Conservation (phyloP, 73 alveolate species). For the Blepharisma japonicum region DNA sequence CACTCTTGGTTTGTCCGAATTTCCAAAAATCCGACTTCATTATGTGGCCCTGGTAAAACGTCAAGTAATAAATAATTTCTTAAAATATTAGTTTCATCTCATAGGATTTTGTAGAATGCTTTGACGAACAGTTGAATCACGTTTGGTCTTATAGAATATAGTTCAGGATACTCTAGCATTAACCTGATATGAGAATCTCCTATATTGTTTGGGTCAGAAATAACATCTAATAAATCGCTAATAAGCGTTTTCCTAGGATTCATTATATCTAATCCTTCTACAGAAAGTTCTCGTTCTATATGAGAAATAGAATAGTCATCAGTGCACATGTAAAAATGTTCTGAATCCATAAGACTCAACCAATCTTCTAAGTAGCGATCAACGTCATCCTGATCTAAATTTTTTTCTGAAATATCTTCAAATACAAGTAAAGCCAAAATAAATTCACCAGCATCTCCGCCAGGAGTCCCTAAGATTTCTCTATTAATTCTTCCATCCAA, state of each 20-base stretch:
- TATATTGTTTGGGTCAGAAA: constrained; percentile 59
- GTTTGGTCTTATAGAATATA: constrained; percentile 58
- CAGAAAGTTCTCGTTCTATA: constrained; percentile 51
- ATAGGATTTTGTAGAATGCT: constrained; percentile 48
- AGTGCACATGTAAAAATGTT: constrained; percentile 64
- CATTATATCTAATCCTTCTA: background rate
- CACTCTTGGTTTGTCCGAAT: constrained; percentile 63
- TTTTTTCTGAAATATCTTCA: constrained; percentile 32
- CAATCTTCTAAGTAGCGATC: constrained; percentile 30
- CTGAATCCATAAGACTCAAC: constrained; percentile 42
- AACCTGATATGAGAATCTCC: constrained; percentile 67
- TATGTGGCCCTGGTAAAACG: constrained; percentile 67
- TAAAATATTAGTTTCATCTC: constrained; percentile 49
- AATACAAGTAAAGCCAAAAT: constrained; percentile 59
- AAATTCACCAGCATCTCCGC: constrained; percentile 86
- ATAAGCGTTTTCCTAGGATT: background rate
- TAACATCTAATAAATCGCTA: constrained; percentile 48
- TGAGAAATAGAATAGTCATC: constrained; percentile 69
- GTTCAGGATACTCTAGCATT: constrained; percentile 57
- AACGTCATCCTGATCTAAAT: background rate
- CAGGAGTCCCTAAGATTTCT: constrained; percentile 63
- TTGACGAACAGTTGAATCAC: constrained; percentile 50
- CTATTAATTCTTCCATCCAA: constrained; percentile 68
- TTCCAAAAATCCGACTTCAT: constrained; percentile 72
- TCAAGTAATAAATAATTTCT: constrained; percentile 49